Evolutionary conservation across 768 basidiomycete genomes (phyloP), one percentile per base, ranked within the genome.

Genomic region (Leccinum barrowsii): DNA sequence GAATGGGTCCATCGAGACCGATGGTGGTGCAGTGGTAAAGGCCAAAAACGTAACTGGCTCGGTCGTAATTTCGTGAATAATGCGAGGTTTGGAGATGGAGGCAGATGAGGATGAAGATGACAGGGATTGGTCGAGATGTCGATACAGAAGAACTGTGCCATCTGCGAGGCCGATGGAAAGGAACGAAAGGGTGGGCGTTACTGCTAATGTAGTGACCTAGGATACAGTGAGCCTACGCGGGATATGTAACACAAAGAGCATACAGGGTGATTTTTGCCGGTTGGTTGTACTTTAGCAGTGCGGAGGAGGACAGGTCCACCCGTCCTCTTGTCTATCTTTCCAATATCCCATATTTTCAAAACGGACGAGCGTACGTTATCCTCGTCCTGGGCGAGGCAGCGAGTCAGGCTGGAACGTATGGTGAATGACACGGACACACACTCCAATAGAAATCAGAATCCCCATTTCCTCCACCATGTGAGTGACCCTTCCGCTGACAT

Each of bases 41-140:
- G 92, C 94, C 2, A 98, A 82, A 4, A 91, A 94, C 0, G 96
- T 98, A 56, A 98, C 87, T 1, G 96, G 94, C 67, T 99, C 95
- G 0, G 85, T 81, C 0, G 87, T 78, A 2, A 88, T 86, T 65
- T 98, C 93, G 67, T 93, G 91, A 3, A 98, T 77, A 0, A 86
- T 80, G 22, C 90, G 85, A 10, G 89, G 82, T 75, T 97, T 98
- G 0, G 94, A 94, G n/a, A 98, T 74, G 12, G 87, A 86, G 11
- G 93, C 76, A 5, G 89, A 81, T 17, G 79, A 74, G 11, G 86
- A 84, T 17, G 71, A 64, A 49, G 90, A 84, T 3, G 87, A 81
- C 34, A 96, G 78, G 1, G 94, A 94, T 69, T 98, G 94, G 70
- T 95, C 89, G 19, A 98, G 78, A 67, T 98, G 92, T 7, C 92